Evolutionary conservation across 208 protist genomes (phyloP).

Genomic region (Novymonas esmeraldas): DNA sequence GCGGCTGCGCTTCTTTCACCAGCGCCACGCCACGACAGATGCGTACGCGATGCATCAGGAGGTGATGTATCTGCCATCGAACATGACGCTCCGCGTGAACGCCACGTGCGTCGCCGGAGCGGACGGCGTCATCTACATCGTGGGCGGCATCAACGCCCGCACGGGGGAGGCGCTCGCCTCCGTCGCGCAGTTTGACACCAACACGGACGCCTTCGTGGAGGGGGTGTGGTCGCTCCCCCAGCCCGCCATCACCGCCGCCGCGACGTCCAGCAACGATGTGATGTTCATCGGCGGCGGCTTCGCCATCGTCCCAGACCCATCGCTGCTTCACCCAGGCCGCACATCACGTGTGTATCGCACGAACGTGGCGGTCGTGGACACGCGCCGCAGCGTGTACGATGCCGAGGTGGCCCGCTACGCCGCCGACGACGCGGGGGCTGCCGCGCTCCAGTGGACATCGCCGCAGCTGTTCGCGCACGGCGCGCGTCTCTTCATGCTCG

Average conservation of each 20-base stretch:
- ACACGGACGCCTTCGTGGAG: slow-evolving; percentile 41
- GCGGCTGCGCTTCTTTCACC: slow-evolving; percentile 6
- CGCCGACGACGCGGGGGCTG: not conserved
- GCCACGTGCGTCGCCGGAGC: slow-evolving; percentile 33
- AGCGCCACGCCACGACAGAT: not conserved
- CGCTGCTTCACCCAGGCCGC: slow-evolving; percentile 5
- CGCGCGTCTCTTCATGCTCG: not conserved
- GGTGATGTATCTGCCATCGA: not conserved
- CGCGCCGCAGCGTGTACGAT: slow-evolving; percentile 5
- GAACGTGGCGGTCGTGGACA: slow-evolving; percentile 31
- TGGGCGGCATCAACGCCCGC: slow-evolving; percentile 21
- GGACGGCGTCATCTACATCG: slow-evolving; percentile 25
- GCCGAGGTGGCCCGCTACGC: slow-evolving; percentile 14
- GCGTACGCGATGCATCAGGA: slow-evolving; percentile 8
- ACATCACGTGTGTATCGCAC: not conserved
- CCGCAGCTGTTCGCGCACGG: slow-evolving; percentile 23
- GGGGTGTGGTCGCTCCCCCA: slow-evolving; percentile 33
- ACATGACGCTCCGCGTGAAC: slow-evolving; percentile 33
- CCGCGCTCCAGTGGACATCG: slow-evolving; percentile 8
- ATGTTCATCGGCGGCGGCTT: slow-evolving; percentile 23
- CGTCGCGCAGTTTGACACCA: slow-evolving; percentile 47
- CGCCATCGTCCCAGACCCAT: not conserved
- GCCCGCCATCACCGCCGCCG: slow-evolving; percentile 29
- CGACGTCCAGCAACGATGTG: slow-evolving; percentile 29
- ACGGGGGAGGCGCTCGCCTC: slow-evolving; percentile 16